Evolutionary conservation across 768 basidiomycete genomes (phyloP).

Genomic region (Termitomyces sp.): DNA sequence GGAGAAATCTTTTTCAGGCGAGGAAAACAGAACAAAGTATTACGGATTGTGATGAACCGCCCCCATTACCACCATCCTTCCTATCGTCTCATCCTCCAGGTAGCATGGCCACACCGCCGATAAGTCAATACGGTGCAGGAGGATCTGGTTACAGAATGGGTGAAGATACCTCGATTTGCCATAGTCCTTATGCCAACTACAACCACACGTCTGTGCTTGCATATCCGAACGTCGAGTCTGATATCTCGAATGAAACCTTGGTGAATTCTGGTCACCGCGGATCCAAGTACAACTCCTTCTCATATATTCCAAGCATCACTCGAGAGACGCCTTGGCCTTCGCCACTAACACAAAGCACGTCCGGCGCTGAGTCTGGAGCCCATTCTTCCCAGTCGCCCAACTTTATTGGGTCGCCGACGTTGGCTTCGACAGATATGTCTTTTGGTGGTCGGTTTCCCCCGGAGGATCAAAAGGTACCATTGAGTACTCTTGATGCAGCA

Average conservation of each 20-base stretch:
- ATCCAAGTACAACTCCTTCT: slow-evolving; percentile 49
- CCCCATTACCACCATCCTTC: slow-evolving; percentile 41
- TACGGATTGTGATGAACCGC: slow-evolving; percentile 45
- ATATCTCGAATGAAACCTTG: slow-evolving; percentile 23
- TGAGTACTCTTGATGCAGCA: slow-evolving; percentile 45
- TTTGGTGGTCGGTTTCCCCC: slow-evolving; percentile 23
- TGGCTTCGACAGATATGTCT: slow-evolving; percentile 31
- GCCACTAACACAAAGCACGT: slow-evolving; percentile 23
- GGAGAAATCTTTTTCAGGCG: slow-evolving; percentile 63
- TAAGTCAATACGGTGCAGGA: slow-evolving; percentile 29
- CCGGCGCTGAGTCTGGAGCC: slow-evolving; percentile 33
- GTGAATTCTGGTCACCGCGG: slow-evolving; percentile 33
- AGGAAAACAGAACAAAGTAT: slow-evolving; percentile 50
- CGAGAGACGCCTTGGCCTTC: slow-evolving; percentile 37
- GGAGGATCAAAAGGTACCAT: slow-evolving; percentile 53
- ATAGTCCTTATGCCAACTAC: slow-evolving; percentile 42
- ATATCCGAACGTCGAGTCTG: slow-evolving; percentile 21
- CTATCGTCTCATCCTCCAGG: slow-evolving; percentile 25
- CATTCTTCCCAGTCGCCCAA: slow-evolving; percentile 47
- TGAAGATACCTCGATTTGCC: slow-evolving; percentile 39
- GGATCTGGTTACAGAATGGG: slow-evolving; percentile 42
- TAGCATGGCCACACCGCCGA: slow-evolving; percentile 23
- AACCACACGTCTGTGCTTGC: slow-evolving; percentile 43
- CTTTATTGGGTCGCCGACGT: slow-evolving; percentile 53
- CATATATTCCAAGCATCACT: slow-evolving; percentile 28